Base-by-base conservation (phyloP, 768 basidiomycete species). In the Naematelia encephala region DNA sequence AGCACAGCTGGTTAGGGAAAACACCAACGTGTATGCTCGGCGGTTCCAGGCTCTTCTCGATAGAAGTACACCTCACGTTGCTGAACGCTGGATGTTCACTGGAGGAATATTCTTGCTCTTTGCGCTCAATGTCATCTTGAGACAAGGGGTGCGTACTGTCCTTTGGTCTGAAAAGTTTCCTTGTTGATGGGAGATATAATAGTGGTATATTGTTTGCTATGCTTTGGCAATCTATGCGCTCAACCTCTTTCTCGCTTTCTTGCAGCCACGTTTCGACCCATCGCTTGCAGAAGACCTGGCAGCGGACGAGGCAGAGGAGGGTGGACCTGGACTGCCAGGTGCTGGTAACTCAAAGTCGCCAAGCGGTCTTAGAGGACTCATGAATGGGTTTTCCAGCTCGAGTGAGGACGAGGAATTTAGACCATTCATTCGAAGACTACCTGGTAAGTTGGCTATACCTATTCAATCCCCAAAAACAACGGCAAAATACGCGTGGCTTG, bases 231-330 rank as follows among this genome's bases (percentile, higher is more conserved):
- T 96, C 67, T 97, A 97, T 79, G 85, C 94, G 62, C 83, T 97
- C 60, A 96, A 99, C 80, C 85, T 99, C 54, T 85, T 99, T 55
- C 84, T 99, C 65, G 94, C 96, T 1, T 99, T 99, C 82, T 82
- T 99, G 16, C 93, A 97, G 81, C 96, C 96, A 29, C 90, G 88
- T 76, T 98, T 99, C 76, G 96, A 99, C 78, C 94, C 96, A 0
- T 94, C 93, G 1, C 80, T 97, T 28, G 88, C 92, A 64, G 90
- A 90, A 47, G 96, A 99, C 76, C 81, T 97, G 12, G 82, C 90
- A 62, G 96, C 91, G 1, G 89, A 93, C 65, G 93, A 97, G 72
- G 88, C 96, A 19, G 96, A 99, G 69, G 93, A 91, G 74, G 96
- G 93, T 19, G 89, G 87, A 1, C 84, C 81, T 3, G 82, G 81